Evolutionary conservation across 2,329 filamentous ascomycete genomes (phyloP).

Genomic region (Orbilia blumenaviensis): DNA sequence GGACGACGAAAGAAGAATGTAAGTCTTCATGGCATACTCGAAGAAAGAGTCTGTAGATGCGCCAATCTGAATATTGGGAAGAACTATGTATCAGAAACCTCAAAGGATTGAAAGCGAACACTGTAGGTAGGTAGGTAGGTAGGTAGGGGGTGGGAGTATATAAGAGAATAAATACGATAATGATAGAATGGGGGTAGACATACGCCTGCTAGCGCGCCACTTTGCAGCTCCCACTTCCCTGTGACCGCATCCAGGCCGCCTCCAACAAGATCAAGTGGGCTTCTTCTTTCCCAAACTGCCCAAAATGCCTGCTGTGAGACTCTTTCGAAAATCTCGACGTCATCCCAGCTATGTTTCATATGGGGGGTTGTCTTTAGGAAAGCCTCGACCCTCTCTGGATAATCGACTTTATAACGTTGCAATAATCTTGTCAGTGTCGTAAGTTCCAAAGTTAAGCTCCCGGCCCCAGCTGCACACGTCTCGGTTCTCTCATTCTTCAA

Average conservation of each 20-base stretch:
- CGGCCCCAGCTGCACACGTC: conserved; percentile 96
- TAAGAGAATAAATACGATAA: conserved; percentile 45
- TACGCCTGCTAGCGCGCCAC: conserved; percentile 46
- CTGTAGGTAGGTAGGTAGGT: not conserved
- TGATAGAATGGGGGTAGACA: not conserved
- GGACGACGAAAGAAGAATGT: conserved; percentile 78
- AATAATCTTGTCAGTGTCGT: conserved; percentile 88
- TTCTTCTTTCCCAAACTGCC: conserved; percentile 92
- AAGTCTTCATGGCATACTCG: conserved; percentile 94
- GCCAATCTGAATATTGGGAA: conserved; percentile 70
- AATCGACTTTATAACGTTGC: conserved; percentile 67
- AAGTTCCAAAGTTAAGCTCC: conserved; percentile 92
- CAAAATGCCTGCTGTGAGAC: conserved; percentile 92
- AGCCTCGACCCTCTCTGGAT: conserved; percentile 21
- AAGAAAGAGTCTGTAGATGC: conserved; percentile 98
- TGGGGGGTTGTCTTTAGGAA: not conserved
- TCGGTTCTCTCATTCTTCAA: conserved; percentile 78
- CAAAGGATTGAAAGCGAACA: conserved; percentile 19
- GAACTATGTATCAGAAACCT: conserved; percentile 53
- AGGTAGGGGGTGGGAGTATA: not conserved
- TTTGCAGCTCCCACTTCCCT: conserved; percentile 76
- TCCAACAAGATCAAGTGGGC: conserved; percentile 84
- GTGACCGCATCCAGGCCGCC: conserved; percentile 91
- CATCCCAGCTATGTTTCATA: conserved; percentile 40
- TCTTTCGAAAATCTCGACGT: conserved; percentile 77